Evolutionary conservation across 768 basidiomycete genomes (phyloP).

Genomic region (Auriscalpium vulgare): DNA sequence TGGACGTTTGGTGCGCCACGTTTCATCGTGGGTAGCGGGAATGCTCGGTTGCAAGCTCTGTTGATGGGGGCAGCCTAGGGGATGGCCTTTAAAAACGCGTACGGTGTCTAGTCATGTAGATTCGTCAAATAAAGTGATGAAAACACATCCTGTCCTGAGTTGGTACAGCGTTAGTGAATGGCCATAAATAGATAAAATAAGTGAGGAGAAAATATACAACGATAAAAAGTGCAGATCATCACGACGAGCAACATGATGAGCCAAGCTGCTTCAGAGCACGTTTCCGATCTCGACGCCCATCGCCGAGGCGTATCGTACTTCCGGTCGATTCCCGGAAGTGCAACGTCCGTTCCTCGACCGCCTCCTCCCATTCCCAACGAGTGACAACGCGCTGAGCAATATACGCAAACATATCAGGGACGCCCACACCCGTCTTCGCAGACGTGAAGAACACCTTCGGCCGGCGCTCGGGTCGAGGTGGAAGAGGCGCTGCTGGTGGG

Average conservation of each 20-base stretch:
- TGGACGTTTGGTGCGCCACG: constrained; percentile 27
- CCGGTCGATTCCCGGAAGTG: constrained; percentile 28
- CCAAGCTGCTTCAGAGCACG: neutral
- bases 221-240: neutral
- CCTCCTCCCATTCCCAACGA: constrained; percentile 63
- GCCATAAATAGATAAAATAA: no score
- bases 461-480: constrained; percentile 34
- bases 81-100: no score
- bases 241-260: constrained; percentile 5
- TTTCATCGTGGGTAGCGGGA: constrained; percentile 8
- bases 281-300: neutral
- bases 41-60: no score
- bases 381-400: constrained; percentile 53
- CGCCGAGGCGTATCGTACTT: constrained; percentile 6
- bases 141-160: no score
- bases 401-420: constrained; percentile 69
- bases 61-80: no score
- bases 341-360: constrained; percentile 36
- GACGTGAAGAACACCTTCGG: constrained; percentile 69
- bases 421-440: constrained; percentile 71
- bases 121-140: no score
- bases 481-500: constrained; percentile 15
- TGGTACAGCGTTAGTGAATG: no score
- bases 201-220: no score
- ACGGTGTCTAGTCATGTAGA: no score